Evolutionary conservation across 306 rosid genomes (phyloP), one percentile per base, ranked within the genome.

Genomic region (Lathyrus aphaca): DNA sequence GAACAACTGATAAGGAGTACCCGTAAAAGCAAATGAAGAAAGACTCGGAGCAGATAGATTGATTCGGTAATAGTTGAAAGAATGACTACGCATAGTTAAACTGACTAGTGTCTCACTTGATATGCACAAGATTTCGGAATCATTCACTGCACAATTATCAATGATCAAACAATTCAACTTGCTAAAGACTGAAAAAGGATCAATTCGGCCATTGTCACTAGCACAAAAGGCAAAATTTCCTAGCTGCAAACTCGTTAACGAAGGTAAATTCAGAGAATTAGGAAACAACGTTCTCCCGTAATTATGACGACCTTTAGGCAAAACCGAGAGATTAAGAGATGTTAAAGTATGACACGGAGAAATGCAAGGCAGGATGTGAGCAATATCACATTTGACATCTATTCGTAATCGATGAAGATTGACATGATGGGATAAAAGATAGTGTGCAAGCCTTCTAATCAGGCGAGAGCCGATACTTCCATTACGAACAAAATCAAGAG

Each of bases 251-350:
- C 9, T 3, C 0, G 45, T 59, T 23, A 35, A 59, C 12, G 14
- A 25, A 1, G 65, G 65, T 8, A 59, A 59, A 59, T 16, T 59
- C 27, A 59, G n/a, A n/a, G 27, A 59, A 16, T 59, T 15, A 2
- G 65, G 65, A 64, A 62, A 62, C 4, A 32, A 42, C 5, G 59
- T 62, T 16, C 4, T 58, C 5, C 4, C 68, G 0, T 1, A 17
- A 19, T 3, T 8, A 14, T 13, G 1, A 14, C 11, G 0, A 12
- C 21, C 15, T 16, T 17, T 75, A 59, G 16, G 21, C n/a, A 0
- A 19, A 32, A 63, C 60, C 0, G 66, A 77, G 2, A 76, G 75
- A 50, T 61, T 42, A 7, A 76, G 71, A 46, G 71, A 76, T 1
- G 75, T 69, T 1, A 69, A n/a, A 4, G 71, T 25, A 15, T 16